phyloP scores from a whole-genome alignment of 176 grass and related monocot species.

The Aechmea fasciata region DNA sequence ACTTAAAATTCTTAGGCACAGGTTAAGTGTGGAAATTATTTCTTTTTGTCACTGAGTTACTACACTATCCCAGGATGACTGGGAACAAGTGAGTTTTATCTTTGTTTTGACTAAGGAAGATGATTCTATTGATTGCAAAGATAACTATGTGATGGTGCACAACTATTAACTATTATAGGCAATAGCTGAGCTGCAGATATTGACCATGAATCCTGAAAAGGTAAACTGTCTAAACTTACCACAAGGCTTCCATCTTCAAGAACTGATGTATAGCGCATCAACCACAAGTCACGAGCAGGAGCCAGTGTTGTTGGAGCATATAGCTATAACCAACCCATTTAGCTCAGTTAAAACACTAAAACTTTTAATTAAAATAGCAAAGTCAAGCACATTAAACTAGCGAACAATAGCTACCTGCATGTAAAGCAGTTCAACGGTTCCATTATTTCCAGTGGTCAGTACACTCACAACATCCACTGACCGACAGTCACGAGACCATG shows the following conservation, averaged over 20 bases:
- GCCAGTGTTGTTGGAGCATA: conserved; percentile 83
- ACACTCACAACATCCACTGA: conserved; percentile 74
- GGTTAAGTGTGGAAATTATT: not conserved
- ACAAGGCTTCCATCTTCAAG: conserved; percentile 88
- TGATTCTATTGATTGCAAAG: too few relatives aligned
- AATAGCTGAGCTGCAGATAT: conserved; percentile 7
- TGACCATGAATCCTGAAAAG: not conserved
- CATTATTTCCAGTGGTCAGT: conserved; percentile 58
- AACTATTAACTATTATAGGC: not conserved
- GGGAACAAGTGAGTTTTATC: too few relatives aligned
- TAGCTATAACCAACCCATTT: conserved; percentile 26
- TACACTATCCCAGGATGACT: too few relatives aligned
- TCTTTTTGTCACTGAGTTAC: not conserved
- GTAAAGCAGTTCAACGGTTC: conserved; percentile 82
- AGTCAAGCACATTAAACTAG: not conserved
- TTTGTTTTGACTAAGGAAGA: too few relatives aligned
- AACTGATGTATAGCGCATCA: conserved; percentile 77
- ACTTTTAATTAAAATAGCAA: not conserved
- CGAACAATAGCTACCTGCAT: conserved; percentile 51
- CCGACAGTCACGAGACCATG: conserved; percentile 74
- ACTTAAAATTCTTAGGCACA: not conserved
- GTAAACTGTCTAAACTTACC: conserved; percentile 38
- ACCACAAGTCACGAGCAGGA: conserved; percentile 82
- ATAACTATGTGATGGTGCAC: too few relatives aligned
- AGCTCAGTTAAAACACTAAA: not conserved